A percentile compares a stretch with the other conserved stretches of the same genome.
These are phyloP conservation scores for Pneumocystis murina DNA, from an alignment of 1,139 yeast species.

Conservation along the genomic window DNA sequence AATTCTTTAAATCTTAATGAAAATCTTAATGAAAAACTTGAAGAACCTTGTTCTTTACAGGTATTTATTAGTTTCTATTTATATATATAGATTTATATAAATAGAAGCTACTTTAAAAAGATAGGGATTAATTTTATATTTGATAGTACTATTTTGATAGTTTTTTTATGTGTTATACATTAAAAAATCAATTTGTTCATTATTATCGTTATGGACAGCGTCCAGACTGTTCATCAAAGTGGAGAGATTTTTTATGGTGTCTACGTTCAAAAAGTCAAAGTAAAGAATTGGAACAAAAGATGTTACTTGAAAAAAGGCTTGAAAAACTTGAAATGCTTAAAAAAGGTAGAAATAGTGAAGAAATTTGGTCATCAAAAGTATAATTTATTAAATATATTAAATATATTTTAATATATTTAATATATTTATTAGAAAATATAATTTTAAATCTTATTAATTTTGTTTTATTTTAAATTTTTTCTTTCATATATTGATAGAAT, in stretches of 20 bases:
- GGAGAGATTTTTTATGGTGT: slow-evolving; percentile 13
- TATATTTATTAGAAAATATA: background rate
- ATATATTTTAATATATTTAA: background rate
- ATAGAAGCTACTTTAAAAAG: too few relatives aligned
- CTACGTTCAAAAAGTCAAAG: slow-evolving; percentile 6
- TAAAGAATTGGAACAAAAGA: slow-evolving; percentile 6
- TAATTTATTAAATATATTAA: background rate
- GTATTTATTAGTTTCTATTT: background rate
- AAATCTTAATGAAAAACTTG: background rate
- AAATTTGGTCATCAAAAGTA: slow-evolving; percentile 10
- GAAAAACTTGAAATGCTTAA: slow-evolving; percentile 4
- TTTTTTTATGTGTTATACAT: slow-evolving; percentile 13
- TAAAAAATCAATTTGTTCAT: slow-evolving; percentile 9
- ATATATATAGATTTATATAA: background rate
- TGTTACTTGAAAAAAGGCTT: slow-evolving; percentile 5
- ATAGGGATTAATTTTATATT: background rate
- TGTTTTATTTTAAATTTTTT: background rate
- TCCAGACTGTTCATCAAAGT: slow-evolving; percentile 10
- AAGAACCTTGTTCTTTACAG: background rate
- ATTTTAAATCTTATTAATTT: background rate
- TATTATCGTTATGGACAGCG: slow-evolving; percentile 13
- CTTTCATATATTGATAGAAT: background rate
- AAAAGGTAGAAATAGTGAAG: slow-evolving; percentile 12
- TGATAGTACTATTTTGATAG: slow-evolving; percentile 11
- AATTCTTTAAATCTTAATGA: background rate